Evolutionary conservation across 345 rosid genomes (phyloP), one percentile per base, ranked within the genome.

Genomic region (Psidium guajava): DNA sequence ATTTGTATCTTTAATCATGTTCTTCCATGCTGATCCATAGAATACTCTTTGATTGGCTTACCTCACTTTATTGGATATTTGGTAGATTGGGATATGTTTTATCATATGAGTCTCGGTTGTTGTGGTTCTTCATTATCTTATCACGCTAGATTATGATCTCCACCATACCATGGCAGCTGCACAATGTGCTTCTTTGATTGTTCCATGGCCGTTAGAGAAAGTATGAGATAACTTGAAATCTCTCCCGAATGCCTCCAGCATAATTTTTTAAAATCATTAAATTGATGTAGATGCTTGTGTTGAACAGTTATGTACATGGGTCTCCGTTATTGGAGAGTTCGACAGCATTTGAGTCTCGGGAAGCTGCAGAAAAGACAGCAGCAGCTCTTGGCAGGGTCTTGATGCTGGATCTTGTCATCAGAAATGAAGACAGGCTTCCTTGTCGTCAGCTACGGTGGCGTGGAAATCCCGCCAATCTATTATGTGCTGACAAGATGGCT

Each of bases 401-500:
- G 88, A 88, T 97, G 91, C 85, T 97, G 92, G 99, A 97, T 91
- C 98, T 97, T 88, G 93, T 97, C 82, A 95, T 96, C 86, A 92
- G 99, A 89, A 97, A 97, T 86, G 99, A 97, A 89, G 99, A 97
- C 90, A 92, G 99, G 84, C 91, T 97, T 84, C 98, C 98, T 87
- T 97, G 98, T 88, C 99, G 93, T 84, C 92, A 96, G 85, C 95
- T 97, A 74, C 89, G 97, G 86, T 97, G 99, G 99, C 99, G 99
- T 57, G 99, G 99, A 74, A 97, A 97, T 94, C 91, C 98, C 22
- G 95, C 98, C 85, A 97, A 97, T 91, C 88, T 97, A 69, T 91
- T 97, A 90, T 87, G 93, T 89, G 93, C 99, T 12, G 99, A 97
- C 82, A 93, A 93, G 86, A 83, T 89, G 85, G 53, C 87, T 57